Conservation (phyloP, 176 grass and related monocot genomes). For the Triticum timopheevii region DNA sequence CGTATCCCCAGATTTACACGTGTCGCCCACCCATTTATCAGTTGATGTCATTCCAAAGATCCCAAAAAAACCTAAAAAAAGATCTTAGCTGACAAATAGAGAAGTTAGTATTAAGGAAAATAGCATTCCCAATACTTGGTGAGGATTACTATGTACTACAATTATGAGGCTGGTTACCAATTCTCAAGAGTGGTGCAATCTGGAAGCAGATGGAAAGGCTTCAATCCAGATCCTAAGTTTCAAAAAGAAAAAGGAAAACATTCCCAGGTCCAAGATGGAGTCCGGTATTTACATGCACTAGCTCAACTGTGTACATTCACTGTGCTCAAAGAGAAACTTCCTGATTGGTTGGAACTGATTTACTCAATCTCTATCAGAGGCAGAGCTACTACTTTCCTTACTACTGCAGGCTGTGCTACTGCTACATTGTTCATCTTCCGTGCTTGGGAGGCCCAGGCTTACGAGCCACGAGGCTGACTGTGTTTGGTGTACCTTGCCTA, state of each 20-base stretch:
- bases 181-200: no score
- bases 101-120: no score
- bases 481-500: conserved; percentile 45
- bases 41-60: no score
- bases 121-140: no score
- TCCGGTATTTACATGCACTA: conserved; percentile 29
- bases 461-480: conserved; percentile 29
- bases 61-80: no score
- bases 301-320: not conserved
- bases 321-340: not conserved
- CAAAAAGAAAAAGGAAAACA: not conserved
- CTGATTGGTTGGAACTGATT: not conserved
- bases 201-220: no score
- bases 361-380: conserved; percentile 5
- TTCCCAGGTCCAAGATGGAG: conserved; percentile 6
- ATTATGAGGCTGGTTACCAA: no score
- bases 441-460: conserved; percentile 42
- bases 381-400: conserved; percentile 9
- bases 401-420: conserved; percentile 33
- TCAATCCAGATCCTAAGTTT: no score
- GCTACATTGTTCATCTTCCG: conserved; percentile 55
- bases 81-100: no score
- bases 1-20: no score
- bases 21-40: no score
- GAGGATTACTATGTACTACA: no score